Conservation (phyloP, 768 basidiomycete species). For the Russula brevipes region DNA sequence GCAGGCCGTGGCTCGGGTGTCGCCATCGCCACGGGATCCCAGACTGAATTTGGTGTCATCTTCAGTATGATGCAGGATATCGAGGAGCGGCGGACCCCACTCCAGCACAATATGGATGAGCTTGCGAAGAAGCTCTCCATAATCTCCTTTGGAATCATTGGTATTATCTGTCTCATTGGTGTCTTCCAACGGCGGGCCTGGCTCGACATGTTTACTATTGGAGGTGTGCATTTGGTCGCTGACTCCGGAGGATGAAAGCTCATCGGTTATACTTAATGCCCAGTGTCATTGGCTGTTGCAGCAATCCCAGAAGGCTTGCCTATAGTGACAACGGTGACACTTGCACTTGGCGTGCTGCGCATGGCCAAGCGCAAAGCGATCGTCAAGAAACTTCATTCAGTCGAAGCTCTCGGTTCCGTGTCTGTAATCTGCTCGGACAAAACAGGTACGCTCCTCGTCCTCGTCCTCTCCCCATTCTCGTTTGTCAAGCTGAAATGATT, state of each 20-base stretch:
- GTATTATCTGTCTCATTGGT: conserved; percentile 87
- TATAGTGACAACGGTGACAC: conserved; percentile 95
- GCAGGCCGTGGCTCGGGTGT: conserved; percentile 77
- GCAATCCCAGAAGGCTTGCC: conserved; percentile 96
- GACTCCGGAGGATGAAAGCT: neutral
- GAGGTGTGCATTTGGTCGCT: conserved; percentile 52
- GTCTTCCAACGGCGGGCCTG: conserved; percentile 79
- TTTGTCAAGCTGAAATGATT: neutral
- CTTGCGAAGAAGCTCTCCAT: conserved; percentile 88
- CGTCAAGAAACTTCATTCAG: conserved; percentile 93
- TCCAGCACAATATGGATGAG: conserved; percentile 95
- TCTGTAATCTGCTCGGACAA: conserved; percentile 99
- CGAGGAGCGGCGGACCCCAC: conserved; percentile 87
- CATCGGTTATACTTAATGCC: conserved; percentile 24
- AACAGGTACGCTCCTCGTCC: conserved; percentile 63
- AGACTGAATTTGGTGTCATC: conserved; percentile 93
- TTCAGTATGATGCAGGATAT: conserved; percentile 98
- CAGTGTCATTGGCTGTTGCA: conserved; percentile 96
- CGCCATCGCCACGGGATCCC: conserved; percentile 78
- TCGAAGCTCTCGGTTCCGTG: conserved; percentile 89
- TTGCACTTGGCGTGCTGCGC: conserved; percentile 87
- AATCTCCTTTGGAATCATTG: conserved; percentile 90
- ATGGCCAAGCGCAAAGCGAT: conserved; percentile 96
- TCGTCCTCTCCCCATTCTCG: neutral
- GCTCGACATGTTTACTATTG: conserved; percentile 99